Base-by-base conservation (phyloP, 192 early-diverging fungal genomes). In the Spinellus fusiger region DNA sequence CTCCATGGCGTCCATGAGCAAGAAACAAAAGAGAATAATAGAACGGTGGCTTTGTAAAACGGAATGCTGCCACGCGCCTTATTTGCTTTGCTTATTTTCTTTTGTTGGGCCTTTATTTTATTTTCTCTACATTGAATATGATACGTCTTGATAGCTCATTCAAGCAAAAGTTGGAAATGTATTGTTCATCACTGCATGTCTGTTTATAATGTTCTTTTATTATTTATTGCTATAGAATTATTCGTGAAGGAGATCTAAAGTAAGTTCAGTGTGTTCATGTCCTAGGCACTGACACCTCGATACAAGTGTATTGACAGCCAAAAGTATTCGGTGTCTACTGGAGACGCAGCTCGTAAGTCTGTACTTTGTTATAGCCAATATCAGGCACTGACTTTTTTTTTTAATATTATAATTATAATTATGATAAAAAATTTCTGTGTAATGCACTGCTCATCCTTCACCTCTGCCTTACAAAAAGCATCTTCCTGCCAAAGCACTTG, bases 341-440 rank as follows among this genome's bases (percentile, higher is more conserved):
- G 59, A 61, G 22, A 15, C 29, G 4, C 12, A 35, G 4, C 51
- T 61, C 51, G 59, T 61, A 61, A 61, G 59, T 27, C 5, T 15
- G n/a, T 47, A n/a, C n/a, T n/a, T n/a, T n/a, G n/a, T n/a, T n/a
- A n/a, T n/a, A n/a, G n/a, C n/a, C n/a, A n/a, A n/a, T n/a, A n/a
- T n/a, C n/a, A n/a, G n/a, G n/a, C n/a, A n/a, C n/a, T n/a, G n/a
- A n/a, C n/a, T n/a, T n/a, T n/a, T n/a, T n/a, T n/a, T n/a, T n/a
- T n/a, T n/a, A n/a, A n/a, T n/a, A n/a, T n/a, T n/a, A n/a, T n/a
- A n/a, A n/a, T n/a, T n/a, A n/a, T n/a, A n/a, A n/a, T n/a, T n/a
- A n/a, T n/a, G n/a, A n/a, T n/a, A n/a, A n/a, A n/a, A n/a, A n/a
- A n/a, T n/a, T n/a, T n/a, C n/a, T n/a, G n/a, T n/a, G n/a, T n/a